phyloP scores from a whole-genome alignment of 2,329 filamentous ascomycete species.

The Xylariaceae sp. region DNA sequence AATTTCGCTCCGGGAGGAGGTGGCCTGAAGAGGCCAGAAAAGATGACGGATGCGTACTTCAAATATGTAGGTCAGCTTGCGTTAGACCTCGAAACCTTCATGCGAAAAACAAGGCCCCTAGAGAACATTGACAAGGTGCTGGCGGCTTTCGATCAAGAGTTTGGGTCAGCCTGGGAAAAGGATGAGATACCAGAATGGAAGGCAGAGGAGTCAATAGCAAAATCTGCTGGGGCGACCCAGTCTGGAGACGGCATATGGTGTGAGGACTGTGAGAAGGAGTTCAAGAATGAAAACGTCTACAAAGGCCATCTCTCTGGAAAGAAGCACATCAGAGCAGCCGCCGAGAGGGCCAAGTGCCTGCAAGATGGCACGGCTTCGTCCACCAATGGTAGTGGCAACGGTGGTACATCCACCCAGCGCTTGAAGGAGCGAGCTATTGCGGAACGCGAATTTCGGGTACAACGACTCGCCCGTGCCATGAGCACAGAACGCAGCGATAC shows the following conservation, averaged over 20 bases:
- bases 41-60: constrained; percentile 90
- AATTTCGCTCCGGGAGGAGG: constrained; percentile 71
- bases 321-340: constrained; percentile 84
- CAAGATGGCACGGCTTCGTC: constrained; percentile 31
- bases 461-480: constrained; percentile 76
- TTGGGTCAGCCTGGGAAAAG: constrained; percentile 76
- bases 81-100: constrained; percentile 81
- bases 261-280: constrained; percentile 86
- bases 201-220: constrained; percentile 42
- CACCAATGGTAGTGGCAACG: constrained; percentile 22
- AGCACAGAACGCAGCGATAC: constrained; percentile 85
- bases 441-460: constrained; percentile 79
- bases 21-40: constrained; percentile 73
- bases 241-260: constrained; percentile 73
- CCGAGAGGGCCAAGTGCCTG: constrained; percentile 52
- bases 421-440: constrained; percentile 89
- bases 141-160: constrained; percentile 72
- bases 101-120: constrained; percentile 77
- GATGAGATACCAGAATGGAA: constrained; percentile 79
- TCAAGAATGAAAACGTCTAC: constrained; percentile 93
- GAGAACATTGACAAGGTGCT: constrained; percentile 82
- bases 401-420: constrained; percentile 40
- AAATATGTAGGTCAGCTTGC: constrained; percentile 78
- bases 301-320: constrained; percentile 83
- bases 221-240: constrained; percentile 32